A percentile compares a stretch with the other conserved stretches of the same genome.
phyloP scores from a whole-genome alignment of 306 rosid species.

The Castanospermum australe region DNA sequence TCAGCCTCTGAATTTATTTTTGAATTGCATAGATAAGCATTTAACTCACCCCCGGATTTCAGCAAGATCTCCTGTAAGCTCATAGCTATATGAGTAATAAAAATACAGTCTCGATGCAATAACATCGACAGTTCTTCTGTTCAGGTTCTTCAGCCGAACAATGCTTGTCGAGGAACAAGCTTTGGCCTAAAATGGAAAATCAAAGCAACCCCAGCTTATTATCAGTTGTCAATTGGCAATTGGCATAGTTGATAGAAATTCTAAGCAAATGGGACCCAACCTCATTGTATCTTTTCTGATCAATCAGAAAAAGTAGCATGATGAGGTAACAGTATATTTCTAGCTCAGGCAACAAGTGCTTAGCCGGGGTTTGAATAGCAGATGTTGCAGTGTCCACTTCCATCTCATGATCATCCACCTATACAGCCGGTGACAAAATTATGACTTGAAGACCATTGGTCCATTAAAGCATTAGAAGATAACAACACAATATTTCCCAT shows the following conservation, averaged over 20 bases:
- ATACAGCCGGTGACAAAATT: conserved; percentile 6
- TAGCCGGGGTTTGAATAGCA: conserved; percentile 58
- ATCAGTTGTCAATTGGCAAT: not conserved
- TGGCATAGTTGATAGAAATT: not conserved
- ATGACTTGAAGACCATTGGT: conserved; percentile 4
- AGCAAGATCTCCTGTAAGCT: conserved; percentile 87
- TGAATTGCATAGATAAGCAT: conserved; percentile 7
- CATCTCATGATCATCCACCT: conserved; percentile 95
- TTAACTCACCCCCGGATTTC: conserved; percentile 87
- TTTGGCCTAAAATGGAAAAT: conserved; percentile 61
- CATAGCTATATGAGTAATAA: conserved; percentile 87
- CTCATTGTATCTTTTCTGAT: conserved; percentile 85
- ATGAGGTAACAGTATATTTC: conserved; percentile 89
- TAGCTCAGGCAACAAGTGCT: conserved; percentile 80
- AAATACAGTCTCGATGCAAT: conserved; percentile 86
- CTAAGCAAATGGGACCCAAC: conserved; percentile 34
- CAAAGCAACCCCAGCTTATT: conserved; percentile 1
- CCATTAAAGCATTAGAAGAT: not conserved
- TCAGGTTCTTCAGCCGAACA: conserved; percentile 73
- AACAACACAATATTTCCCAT: not conserved
- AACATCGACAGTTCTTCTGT: conserved; percentile 92
- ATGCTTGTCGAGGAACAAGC: conserved; percentile 88
- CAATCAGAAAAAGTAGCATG: conserved; percentile 82
- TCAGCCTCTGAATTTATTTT: not conserved
- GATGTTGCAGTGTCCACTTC: conserved; percentile 88